Percentiles rank a stretch among this genome's conserved stretches.
These are phyloP conservation scores for Botrytis hyacinthi DNA, from an alignment of 2,329 filamentous ascomycete genomes.

Conservation along the genomic window DNA sequence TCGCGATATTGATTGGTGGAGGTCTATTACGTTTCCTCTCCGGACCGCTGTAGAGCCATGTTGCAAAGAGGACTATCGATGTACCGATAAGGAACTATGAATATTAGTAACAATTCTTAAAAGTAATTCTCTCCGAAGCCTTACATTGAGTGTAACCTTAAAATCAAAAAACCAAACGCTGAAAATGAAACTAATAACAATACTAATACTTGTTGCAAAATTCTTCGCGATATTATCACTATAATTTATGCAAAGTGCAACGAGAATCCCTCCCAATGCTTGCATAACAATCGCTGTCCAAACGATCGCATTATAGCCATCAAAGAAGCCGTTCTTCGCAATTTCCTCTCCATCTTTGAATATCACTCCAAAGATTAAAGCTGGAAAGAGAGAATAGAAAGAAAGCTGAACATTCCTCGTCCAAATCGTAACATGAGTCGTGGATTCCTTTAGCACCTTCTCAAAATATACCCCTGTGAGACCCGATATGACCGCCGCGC, in stretches of 20 bases:
- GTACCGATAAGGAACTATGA: conserved; percentile 79
- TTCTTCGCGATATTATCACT: conserved; percentile 91
- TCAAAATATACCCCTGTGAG: conserved; percentile 86
- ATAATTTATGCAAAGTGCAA: conserved; percentile 77
- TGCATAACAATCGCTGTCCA: conserved; percentile 84
- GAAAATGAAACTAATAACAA: conserved; percentile 80
- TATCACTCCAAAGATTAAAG: conserved; percentile 80
- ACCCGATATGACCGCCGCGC: conserved; percentile 77
- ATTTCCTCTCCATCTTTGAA: conserved; percentile 86
- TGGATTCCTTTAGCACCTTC: conserved; percentile 87
- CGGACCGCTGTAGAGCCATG: conserved; percentile 77
- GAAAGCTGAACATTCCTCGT: conserved; percentile 92
- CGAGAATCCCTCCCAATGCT: conserved; percentile 79
- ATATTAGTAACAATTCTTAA: conserved; percentile 4
- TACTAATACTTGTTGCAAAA: conserved; percentile 89
- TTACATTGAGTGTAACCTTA: conserved; percentile 67
- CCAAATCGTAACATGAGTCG: conserved; percentile 76
- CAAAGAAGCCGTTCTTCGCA: conserved; percentile 82
- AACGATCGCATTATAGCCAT: conserved; percentile 89
- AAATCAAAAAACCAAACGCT: conserved; percentile 87
- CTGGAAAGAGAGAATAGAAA: conserved; percentile 89
- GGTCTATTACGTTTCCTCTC: conserved; percentile 60
- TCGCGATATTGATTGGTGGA: conserved; percentile 65
- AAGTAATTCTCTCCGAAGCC: conserved; percentile 38
- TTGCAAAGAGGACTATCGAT: conserved; percentile 72